Evolutionary conservation across 768 basidiomycete species (phyloP), one percentile per base, ranked within the genome.

Genomic region (Botryobasidium botryosum): DNA sequence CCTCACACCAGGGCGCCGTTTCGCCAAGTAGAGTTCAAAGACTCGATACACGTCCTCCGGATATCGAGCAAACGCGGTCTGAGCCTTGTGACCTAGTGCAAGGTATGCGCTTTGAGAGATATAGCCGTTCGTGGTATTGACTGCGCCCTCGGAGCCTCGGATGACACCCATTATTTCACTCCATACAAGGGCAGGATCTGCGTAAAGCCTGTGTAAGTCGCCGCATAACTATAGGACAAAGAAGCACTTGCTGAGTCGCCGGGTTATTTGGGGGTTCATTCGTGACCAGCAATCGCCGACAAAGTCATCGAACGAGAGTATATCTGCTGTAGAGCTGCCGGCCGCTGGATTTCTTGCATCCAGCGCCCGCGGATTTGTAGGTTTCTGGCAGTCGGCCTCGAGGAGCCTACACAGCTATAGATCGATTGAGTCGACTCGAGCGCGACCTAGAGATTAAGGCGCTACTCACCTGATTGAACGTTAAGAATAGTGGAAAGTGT

Each of bases 401-500:
- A 75, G 51, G 37, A 76, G 55, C 10, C 56, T 56, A 44, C 64
- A 72, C 6, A 76, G 60, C 72, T 74, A 45, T 5, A 44, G 15
- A 18, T 25, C 35, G 37, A 48, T 37, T 10, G 3, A n/a, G 29
- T 6, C 33, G 15, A n/a, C 4, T 29, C 41, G n/a, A n/a, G n/a
- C 4, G 17, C 2, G 50, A 6, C 8, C 10, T 21, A n/a, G 24
- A 37, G 28, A 24, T 23, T 21, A 13, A 38, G 21, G 21, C 12
- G 13, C 17, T 23, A 40, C 67, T 37, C 49, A 77, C 79, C 43
- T 65, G 62, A 52, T 80, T 71, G 44, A 74, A 77, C 0, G 79
- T 77, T 1, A 79, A 52, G 50, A 82, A 83, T 33, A 83, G 56
- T 0, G 80, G 80, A 43, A 82, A 83, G 52, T 83, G 69, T 1